Percentiles rank a stretch among this genome's conserved stretches.
These are phyloP conservation scores for Aureobasidium zeae DNA, from an alignment of 2,329 filamentous ascomycete genomes.

Conservation along the genomic window DNA sequence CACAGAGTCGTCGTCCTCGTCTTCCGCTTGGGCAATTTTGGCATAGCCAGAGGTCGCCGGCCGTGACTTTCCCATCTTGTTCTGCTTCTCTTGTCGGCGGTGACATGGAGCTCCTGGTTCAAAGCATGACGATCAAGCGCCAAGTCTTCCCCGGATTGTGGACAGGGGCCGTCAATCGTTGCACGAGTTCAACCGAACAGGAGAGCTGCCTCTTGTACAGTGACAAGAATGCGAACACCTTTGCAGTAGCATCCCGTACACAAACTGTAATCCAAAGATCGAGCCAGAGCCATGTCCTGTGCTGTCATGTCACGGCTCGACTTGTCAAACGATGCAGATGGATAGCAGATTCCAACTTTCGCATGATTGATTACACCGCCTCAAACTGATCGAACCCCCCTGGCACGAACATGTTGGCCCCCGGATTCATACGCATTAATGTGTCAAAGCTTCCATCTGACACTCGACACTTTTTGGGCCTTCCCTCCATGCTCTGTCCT, in stretches of 20 bases:
- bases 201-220: too few species aligned
- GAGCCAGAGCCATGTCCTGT: too few species aligned
- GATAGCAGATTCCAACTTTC: conserved; percentile 11
- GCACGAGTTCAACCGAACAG: too few species aligned
- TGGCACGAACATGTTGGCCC: not conserved
- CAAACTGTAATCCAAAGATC: too few species aligned
- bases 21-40: conserved; percentile 44
- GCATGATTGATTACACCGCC: conserved; percentile 9
- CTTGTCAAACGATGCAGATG: not conserved
- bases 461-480: not conserved
- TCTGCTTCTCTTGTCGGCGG: too few species aligned
- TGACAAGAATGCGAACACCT: too few species aligned
- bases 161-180: too few species aligned
- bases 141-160: too few species aligned
- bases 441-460: not conserved
- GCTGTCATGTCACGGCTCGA: not conserved
- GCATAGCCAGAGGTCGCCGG: conserved; percentile 43
- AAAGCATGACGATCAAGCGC: too few species aligned
- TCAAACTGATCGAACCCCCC: conserved; percentile 5
- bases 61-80: conserved; percentile 21
- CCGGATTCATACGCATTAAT: not conserved
- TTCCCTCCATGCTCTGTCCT: not conserved
- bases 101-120: too few species aligned
- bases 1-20: conserved; percentile 36
- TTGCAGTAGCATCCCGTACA: too few species aligned